These are phyloP conservation scores for Alternaria sp. DNA, from an alignment of 2,329 filamentous ascomycete species.

Conservation along the genomic window DNA sequence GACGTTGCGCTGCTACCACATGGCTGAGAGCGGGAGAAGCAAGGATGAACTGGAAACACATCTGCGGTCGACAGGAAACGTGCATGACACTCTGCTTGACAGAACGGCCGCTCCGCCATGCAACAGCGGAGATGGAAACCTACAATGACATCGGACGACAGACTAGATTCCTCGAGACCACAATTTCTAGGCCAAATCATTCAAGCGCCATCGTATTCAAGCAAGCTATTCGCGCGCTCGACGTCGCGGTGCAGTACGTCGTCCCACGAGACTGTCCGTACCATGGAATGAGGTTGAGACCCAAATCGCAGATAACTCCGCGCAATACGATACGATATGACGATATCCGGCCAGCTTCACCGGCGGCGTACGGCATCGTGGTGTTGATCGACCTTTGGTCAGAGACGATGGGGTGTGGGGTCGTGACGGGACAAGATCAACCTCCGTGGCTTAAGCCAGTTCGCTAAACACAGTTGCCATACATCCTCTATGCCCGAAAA, in stretches of 20 bases:
- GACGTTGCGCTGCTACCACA: conserved; percentile 3
- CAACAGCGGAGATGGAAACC: background rate
- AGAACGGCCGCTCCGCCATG: conserved; percentile 9
- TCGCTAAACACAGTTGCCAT: conserved; percentile 1
- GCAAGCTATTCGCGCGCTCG: background rate
- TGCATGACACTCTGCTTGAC: conserved; percentile 13
- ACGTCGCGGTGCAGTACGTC: conserved; percentile 1
- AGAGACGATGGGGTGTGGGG: background rate
- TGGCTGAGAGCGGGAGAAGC: background rate
- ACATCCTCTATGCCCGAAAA: background rate
- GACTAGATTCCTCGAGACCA: conserved; percentile 5
- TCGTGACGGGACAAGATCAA: background rate
- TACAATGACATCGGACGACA: background rate
- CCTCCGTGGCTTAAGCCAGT: background rate
- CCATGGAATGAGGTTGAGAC: background rate
- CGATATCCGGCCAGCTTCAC: conserved; percentile 1
- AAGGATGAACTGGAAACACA: conserved; percentile 9
- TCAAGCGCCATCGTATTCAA: conserved; percentile 5
- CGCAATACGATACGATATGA: background rate
- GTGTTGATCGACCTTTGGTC: background rate
- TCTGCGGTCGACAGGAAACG: conserved; percentile 10
- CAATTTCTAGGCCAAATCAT: background rate
- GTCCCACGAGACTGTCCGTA: background rate
- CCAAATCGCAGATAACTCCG: background rate
- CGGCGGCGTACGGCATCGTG: conserved; percentile 5